Evolutionary conservation across 139 green algal species (phyloP), one percentile per base, ranked within the genome.

Genomic region (Gonium pectorale): DNA sequence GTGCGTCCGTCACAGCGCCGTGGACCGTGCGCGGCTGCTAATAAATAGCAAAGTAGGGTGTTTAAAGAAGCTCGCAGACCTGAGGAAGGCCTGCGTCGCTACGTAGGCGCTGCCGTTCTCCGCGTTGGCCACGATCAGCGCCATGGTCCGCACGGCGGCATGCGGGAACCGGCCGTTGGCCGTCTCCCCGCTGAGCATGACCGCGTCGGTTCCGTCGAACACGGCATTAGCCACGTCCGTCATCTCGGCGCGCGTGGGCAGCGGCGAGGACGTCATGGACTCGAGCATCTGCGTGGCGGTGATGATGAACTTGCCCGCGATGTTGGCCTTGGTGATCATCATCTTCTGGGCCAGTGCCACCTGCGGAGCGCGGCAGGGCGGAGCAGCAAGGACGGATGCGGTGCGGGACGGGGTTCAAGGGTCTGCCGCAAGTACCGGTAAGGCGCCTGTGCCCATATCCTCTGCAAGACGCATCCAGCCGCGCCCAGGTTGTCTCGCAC

Each of bases 101-200:
- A 84, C 63, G 78, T 84, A 84, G 44, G 78, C 78, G 37, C 22
- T 84, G 78, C 78, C 78, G 63, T 84, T 84, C 90, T 97, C 94
- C 4, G 92, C 90, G 41, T 95, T 94, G 11, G 88, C 85, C 64
- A 89, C 91, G 79, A 96, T 95, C 6, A 49, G 63, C 2, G 83
- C 85, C 94, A 97, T 97, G 62, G 64, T 85, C 24, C 37, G 24
- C 13, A 97, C 93, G 0, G 94, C 93, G 38, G 86, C 78, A 35
- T 88, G 70, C 0, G 94, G 92, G 67, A 92, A 96, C 46, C 70
- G 77, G 33, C 93, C 93, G 62, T 92, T 92, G 46, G 94, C 94
- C 8, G 93, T 97, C 90, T 97, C 94, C 2, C 90, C 90, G 51
- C 69, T 88, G 62, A 94, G 87, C 90, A 94, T 94, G 84, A 92